Evolutionary conservation across 805 yeast genomes (phyloP).

Genomic region (Vanderwaltozyma yarrowii): DNA sequence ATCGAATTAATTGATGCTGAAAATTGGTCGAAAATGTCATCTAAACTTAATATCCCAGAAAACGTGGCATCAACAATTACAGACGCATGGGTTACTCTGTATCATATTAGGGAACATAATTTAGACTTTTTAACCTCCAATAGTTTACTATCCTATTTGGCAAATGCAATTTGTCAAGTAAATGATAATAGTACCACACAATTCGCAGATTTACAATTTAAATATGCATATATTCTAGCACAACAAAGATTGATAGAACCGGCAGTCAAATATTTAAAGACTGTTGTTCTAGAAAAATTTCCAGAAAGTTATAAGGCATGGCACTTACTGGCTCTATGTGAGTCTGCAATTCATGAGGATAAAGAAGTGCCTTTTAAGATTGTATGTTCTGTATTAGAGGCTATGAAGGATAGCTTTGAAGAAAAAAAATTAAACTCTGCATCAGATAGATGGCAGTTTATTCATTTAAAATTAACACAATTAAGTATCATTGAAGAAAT

Average conservation of each 20-base stretch:
- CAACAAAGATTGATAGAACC: constrained; percentile 34
- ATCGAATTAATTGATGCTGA: constrained; percentile 11
- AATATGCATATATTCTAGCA: constrained; percentile 41
- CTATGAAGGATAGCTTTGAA: constrained; percentile 28
- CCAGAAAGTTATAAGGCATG: constrained; percentile 54
- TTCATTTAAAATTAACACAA: constrained; percentile 68
- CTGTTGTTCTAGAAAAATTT: constrained; percentile 36
- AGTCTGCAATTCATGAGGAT: constrained; percentile 47
- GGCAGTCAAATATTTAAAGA: constrained; percentile 38
- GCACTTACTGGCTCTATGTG: constrained; percentile 56
- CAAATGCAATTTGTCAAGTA: constrained; percentile 16
- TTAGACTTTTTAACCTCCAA: constrained; percentile 11
- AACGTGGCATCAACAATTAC: constrained; percentile 9
- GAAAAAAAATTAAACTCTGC: constrained; percentile 6
- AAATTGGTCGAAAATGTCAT: constrained; percentile 14
- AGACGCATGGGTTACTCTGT: constrained; percentile 20
- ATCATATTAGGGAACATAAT: constrained; percentile 9
- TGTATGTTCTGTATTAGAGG: constrained; percentile 41
- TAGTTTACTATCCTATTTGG: constrained; percentile 13
- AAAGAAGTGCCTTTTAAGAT: constrained; percentile 46
- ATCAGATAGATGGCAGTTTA: constrained; percentile 36
- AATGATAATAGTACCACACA: constrained; percentile 1
- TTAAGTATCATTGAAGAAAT: constrained; percentile 56
- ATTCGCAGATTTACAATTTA: constrained; percentile 23
- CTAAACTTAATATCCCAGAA: constrained; percentile 14